Evolutionary conservation across 257 asterid genomes (phyloP), one percentile per base, ranked within the genome.

Genomic region (Sherardia arvensis): DNA sequence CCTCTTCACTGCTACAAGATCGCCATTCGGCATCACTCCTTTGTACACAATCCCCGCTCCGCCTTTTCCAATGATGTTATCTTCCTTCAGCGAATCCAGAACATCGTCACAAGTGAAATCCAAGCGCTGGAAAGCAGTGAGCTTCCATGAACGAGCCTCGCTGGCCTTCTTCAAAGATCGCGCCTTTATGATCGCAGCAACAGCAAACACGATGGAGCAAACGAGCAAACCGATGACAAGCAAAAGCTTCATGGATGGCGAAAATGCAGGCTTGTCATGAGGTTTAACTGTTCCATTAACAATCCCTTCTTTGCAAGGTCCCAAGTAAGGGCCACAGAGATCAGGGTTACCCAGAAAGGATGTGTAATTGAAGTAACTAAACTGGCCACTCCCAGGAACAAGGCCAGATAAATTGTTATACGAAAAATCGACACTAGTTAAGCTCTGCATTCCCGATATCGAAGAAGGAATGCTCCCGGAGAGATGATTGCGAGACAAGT

Each of bases 11-110:
- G 98, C 98, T 3, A 89, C 95, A 0, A 61, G 69, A n/a, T 86
- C 95, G 8, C 97, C 97, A 53, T 73, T 85, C 0, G 91, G 86
- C 95, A 85, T 89, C 3, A 36, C 72, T 1, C 97, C 95, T 56
- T 92, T 92, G 78, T 88, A 89, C 17, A 92, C 98, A 65, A 85
- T 85, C 26, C 98, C 98, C 10, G 97, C 97, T 8, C 98, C 98
- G 26, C 98, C 98, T 79, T 92, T 92, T 15, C 98, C 97, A 25
- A 92, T 92, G 28, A 92, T 85, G 20, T 92, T 88, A 23, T 92
- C 98, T 79, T 86, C 97, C 69, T 92, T 92, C 66, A 92, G 83
- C 71, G 85, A 68, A 47, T 82, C 95, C 68, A 92, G 70, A 21
- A 92, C 84, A 77, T 92, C 98, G 59, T 92, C 95, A 71, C 91